Conservation (phyloP, 1,284 basidiomycete genomes). For the Leccinum cinnamomeum region DNA sequence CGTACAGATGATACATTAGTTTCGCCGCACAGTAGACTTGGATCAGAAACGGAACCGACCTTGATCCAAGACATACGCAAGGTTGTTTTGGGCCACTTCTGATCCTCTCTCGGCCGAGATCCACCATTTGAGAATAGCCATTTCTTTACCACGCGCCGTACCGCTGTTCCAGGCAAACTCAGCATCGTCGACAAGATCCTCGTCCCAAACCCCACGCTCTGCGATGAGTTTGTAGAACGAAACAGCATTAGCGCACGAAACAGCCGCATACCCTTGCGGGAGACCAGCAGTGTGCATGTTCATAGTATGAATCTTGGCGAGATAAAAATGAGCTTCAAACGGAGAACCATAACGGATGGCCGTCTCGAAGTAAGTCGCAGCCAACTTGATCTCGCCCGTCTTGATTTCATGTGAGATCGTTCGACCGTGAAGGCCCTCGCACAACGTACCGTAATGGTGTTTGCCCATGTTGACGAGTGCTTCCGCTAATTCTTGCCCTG, state of each 20-base stretch:
- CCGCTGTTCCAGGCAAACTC: constrained; percentile 78
- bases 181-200: constrained; percentile 81
- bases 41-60: constrained; percentile 44
- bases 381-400: constrained; percentile 64
- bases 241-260: constrained; percentile 82
- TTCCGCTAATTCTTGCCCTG: constrained; percentile 83
- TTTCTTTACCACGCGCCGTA: constrained; percentile 65
- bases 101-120: constrained; percentile 90
- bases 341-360: constrained; percentile 85
- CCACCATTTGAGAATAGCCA: constrained; percentile 89
- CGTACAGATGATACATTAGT: constrained; percentile 1
- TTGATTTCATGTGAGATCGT: constrained; percentile 33
- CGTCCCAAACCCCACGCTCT: constrained; percentile 86
- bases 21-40: not conserved
- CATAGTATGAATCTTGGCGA: constrained; percentile 74
- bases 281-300: constrained; percentile 46
- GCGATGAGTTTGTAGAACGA: constrained; percentile 89
- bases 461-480: constrained; percentile 91
- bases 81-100: constrained; percentile 94
- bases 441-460: constrained; percentile 67
- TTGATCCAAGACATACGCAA: constrained; percentile 92
- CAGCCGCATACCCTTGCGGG: constrained; percentile 51
- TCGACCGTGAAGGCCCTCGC: not conserved
- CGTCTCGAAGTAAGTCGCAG: constrained; percentile 74
- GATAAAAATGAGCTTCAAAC: constrained; percentile 91